phyloP scores from a whole-genome alignment of 2,329 filamentous ascomycete genomes.

The Sodiomyces alkalinus region DNA sequence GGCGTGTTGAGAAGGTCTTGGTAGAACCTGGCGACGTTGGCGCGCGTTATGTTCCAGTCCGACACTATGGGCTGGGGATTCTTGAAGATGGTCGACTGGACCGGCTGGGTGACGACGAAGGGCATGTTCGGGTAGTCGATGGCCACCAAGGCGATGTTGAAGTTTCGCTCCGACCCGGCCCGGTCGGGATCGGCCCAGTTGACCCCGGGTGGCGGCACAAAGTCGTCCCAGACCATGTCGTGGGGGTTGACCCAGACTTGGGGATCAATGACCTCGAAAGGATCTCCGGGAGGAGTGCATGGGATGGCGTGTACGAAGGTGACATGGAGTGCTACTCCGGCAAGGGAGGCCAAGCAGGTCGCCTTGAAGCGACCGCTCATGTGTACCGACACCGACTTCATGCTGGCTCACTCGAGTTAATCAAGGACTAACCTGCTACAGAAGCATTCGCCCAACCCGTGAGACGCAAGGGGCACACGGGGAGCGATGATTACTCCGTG shows the following conservation, averaged over 20 bases:
- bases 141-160: constrained; percentile 38
- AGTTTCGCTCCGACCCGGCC: constrained; percentile 32
- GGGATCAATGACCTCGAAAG: constrained; percentile 32
- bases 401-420: not conserved
- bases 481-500: too few relatives aligned
- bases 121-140: constrained; percentile 34
- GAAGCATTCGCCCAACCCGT: too few relatives aligned
- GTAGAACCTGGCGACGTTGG: constrained; percentile 33
- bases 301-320: constrained; percentile 1
- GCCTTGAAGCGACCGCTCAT: not conserved
- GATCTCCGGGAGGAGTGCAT: constrained; percentile 14
- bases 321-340: constrained; percentile 3
- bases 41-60: constrained; percentile 18
- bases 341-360: constrained; percentile 3
- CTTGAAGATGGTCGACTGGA: constrained; percentile 31
- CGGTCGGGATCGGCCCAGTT: constrained; percentile 28
- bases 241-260: constrained; percentile 38
- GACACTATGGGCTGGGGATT: constrained; percentile 30
- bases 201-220: constrained; percentile 27
- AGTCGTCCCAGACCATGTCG: constrained; percentile 38
- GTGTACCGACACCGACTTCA: not conserved
- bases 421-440: not conserved
- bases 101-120: constrained; percentile 29
- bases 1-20: constrained; percentile 34
- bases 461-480: too few relatives aligned